Conservation (phyloP, 2,329 filamentous ascomycete species). For the Coleophoma cylindrospora region DNA sequence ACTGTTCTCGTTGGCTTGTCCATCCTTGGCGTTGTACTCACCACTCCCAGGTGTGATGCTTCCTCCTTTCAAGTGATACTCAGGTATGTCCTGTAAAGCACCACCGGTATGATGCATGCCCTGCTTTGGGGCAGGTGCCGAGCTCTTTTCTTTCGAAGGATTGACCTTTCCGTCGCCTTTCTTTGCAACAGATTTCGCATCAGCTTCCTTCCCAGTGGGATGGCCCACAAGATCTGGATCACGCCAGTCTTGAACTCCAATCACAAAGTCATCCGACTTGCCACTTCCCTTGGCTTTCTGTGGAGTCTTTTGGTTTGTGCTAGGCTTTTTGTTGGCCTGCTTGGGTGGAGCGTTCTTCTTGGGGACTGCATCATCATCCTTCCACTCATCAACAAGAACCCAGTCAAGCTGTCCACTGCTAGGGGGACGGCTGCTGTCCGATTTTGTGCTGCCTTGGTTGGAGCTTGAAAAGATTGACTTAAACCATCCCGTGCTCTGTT, state of each 20-base stretch:
- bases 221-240: conserved; percentile 66
- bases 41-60: conserved; percentile 70
- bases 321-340: conserved; percentile 33
- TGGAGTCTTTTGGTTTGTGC: conserved; percentile 22
- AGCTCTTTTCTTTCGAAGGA: conserved; percentile 14
- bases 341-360: conserved; percentile 35
- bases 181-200: conserved; percentile 11
- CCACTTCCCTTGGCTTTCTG: conserved; percentile 14
- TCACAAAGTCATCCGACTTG: conserved; percentile 60
- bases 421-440: conserved; percentile 59
- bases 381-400: conserved; percentile 64
- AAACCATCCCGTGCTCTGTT: conserved; percentile 36
- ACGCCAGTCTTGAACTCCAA: conserved; percentile 83
- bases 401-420: conserved; percentile 72
- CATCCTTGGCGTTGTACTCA: conserved; percentile 47
- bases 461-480: conserved; percentile 35
- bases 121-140: conserved; percentile 10
- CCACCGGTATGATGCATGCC: conserved; percentile 22
- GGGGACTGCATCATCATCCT: conserved; percentile 40
- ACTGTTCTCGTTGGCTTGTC: conserved; percentile 15
- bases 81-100: conserved; percentile 24
- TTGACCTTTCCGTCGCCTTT: conserved; percentile 22
- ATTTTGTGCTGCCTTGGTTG: conserved; percentile 22
- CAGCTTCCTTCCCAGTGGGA: conserved; percentile 18
- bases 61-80: conserved; percentile 47